Evolutionary conservation across 495 filamentous ascomycete species (phyloP).

Genomic region (Podospora sp.): DNA sequence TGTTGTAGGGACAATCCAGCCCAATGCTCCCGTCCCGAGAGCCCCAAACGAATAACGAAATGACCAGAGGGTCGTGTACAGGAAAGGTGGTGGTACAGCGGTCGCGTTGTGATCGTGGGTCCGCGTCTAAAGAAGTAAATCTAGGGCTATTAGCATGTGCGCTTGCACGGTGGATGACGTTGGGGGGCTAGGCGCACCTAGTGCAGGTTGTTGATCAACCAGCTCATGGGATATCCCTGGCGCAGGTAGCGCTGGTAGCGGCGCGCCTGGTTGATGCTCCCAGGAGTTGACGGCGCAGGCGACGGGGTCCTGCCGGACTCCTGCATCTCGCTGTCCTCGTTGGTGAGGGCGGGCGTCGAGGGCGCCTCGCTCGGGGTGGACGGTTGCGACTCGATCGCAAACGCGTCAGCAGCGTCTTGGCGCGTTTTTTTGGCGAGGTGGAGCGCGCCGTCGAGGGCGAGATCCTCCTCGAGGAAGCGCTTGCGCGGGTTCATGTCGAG

Average conservation of each 20-base stretch:
- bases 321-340: slow-evolving; percentile 9
- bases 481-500: slow-evolving; percentile 11
- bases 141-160: neutral
- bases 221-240: slow-evolving; percentile 9
- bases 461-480: slow-evolving; percentile 10
- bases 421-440: slow-evolving; percentile 8
- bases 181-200: neutral
- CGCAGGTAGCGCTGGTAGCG: slow-evolving; percentile 9
- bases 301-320: neutral
- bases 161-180: neutral
- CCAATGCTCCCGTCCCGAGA: neutral
- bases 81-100: neutral
- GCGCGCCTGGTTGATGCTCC: slow-evolving; percentile 9
- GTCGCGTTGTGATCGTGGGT: neutral
- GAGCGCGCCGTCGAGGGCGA: neutral
- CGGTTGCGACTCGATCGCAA: neutral
- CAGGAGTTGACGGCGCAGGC: slow-evolving; percentile 1
- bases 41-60: neutral
- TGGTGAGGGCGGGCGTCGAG: neutral
- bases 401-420: slow-evolving; percentile 1
- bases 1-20: neutral
- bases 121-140: neutral
- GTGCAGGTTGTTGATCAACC: slow-evolving; percentile 4
- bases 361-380: slow-evolving; percentile 7
- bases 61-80: neutral